These are phyloP conservation scores for Pisolithus albus DNA, from an alignment of 768 basidiomycete genomes.

Conservation along the genomic window DNA sequence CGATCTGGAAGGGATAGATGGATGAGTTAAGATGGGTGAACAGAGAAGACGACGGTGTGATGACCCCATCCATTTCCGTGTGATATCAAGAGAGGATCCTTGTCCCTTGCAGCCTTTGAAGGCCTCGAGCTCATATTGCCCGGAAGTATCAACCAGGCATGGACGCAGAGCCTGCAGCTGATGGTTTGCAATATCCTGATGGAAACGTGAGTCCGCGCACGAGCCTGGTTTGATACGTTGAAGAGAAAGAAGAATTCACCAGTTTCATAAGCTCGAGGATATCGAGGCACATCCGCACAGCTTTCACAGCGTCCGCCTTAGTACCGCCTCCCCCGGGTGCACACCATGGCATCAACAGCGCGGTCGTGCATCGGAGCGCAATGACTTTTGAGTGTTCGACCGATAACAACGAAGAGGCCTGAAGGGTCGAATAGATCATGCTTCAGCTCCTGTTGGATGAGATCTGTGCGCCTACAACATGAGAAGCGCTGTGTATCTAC, in stretches of 20 bases:
- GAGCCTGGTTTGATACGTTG: conserved; percentile 6
- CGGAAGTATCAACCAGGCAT: conserved; percentile 73
- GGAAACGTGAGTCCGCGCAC: conserved; percentile 13
- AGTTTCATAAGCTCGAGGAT: conserved; percentile 94
- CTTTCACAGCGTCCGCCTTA: no score
- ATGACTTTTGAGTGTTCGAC: conserved; percentile 77
- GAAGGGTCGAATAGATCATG: conserved; percentile 74
- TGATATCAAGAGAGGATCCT: conserved; percentile 42
- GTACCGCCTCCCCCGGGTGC: conserved; percentile 50
- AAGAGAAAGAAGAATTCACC: conserved; percentile 44
- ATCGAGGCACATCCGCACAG: conserved; percentile 81
- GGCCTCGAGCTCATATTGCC: conserved; percentile 71
- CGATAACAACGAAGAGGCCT: conserved; percentile 71
- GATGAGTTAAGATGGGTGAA: conserved; percentile 37
- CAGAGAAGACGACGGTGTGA: conserved; percentile 44
- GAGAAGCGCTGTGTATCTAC: no score
- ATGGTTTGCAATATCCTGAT: conserved; percentile 92
- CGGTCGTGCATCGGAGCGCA: conserved; percentile 91
- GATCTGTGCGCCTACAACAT: no score
- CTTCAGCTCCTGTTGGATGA: no score
- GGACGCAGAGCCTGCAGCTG: conserved; percentile 89
- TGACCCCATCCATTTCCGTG: conserved; percentile 58
- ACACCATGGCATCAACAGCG: conserved; percentile 74
- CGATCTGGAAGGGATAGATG: conserved; percentile 34
- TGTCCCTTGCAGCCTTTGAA: conserved; percentile 55